Evolutionary conservation across 352 stramenopile species (phyloP).

Genomic region (Globisporangium paroecandrum): DNA sequence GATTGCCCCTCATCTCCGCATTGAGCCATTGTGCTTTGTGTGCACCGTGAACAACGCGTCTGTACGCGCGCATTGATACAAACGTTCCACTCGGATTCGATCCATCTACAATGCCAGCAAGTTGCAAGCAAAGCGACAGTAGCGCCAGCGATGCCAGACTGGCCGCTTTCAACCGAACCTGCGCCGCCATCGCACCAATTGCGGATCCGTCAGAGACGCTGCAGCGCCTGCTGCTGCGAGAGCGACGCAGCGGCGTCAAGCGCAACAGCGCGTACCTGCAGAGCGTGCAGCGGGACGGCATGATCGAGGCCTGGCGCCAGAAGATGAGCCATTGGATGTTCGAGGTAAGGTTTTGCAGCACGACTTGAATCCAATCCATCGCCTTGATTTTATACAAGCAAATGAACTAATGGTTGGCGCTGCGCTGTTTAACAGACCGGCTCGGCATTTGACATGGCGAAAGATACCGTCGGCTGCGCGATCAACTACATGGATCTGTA

Average conservation of each 20-base stretch:
- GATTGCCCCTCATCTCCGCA: background rate
- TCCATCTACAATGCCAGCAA: background rate
- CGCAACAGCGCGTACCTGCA: slow-evolving; percentile 22
- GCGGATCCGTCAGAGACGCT: slow-evolving; percentile 11
- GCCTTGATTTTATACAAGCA: background rate
- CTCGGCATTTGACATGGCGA: slow-evolving; percentile 16
- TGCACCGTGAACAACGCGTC: background rate
- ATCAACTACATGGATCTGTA: slow-evolving; percentile 17
- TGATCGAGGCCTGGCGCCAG: slow-evolving; percentile 37
- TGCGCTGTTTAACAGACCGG: slow-evolving; percentile 12
- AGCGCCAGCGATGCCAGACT: background rate
- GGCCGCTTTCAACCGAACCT: background rate
- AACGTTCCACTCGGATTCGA: background rate
- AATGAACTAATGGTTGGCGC: background rate
- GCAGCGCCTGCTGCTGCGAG: slow-evolving; percentile 12
- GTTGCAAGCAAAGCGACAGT: background rate
- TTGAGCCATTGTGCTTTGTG: background rate
- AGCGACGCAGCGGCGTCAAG: slow-evolving; percentile 1
- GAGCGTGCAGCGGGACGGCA: slow-evolving; percentile 35
- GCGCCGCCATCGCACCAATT: background rate
- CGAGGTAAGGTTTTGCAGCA: slow-evolving; percentile 20
- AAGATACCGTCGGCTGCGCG: slow-evolving; percentile 16
- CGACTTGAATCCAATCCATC: background rate
- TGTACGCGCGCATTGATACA: slow-evolving; percentile 1
- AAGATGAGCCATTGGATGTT: slow-evolving; percentile 55